Percentiles rank a stretch among this genome's conserved stretches.
phyloP scores from a whole-genome alignment of 2,329 filamentous ascomycete genomes.

The Alternaria sp. region DNA sequence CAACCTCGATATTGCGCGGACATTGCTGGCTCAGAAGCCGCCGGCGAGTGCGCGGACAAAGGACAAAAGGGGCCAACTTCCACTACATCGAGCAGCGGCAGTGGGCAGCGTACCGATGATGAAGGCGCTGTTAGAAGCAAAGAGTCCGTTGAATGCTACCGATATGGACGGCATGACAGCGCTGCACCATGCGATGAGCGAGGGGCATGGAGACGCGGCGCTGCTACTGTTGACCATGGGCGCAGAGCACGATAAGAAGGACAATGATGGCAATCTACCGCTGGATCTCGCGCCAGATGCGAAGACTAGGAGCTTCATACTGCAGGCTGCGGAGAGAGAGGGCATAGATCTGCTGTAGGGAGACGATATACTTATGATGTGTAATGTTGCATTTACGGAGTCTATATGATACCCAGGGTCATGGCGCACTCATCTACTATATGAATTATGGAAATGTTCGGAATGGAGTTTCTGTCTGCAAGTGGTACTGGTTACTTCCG shows the following conservation, averaged over 20 bases:
- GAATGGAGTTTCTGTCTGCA: not conserved
- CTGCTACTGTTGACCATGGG: slow-evolving; percentile 84
- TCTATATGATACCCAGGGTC: slow-evolving; percentile 24
- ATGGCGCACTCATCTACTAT: slow-evolving; percentile 4
- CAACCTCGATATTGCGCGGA: slow-evolving; percentile 81
- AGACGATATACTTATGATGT: not conserved
- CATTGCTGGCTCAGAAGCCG: slow-evolving; percentile 73
- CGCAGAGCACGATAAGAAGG: slow-evolving; percentile 81
- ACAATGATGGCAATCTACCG: slow-evolving; percentile 73
- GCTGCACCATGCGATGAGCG: slow-evolving; percentile 84
- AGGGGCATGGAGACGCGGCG: slow-evolving; percentile 81
- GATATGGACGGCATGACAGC: slow-evolving; percentile 87
- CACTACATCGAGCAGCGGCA: slow-evolving; percentile 90
- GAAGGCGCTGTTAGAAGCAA: slow-evolving; percentile 78
- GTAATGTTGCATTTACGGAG: slow-evolving; percentile 15
- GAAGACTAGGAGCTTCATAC: slow-evolving; percentile 81
- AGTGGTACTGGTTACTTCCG: not conserved
- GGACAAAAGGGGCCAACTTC: slow-evolving; percentile 87
- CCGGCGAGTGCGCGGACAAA: slow-evolving; percentile 78
- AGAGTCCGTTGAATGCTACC: slow-evolving; percentile 82
- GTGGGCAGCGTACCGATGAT: slow-evolving; percentile 90
- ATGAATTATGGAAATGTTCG: not conserved
- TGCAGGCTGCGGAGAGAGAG: slow-evolving; percentile 81
- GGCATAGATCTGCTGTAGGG: slow-evolving; percentile 71
- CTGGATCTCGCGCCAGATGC: slow-evolving; percentile 86